Evolutionary conservation across 441 rosid genomes (phyloP).

Genomic region (Viola pubescens): DNA sequence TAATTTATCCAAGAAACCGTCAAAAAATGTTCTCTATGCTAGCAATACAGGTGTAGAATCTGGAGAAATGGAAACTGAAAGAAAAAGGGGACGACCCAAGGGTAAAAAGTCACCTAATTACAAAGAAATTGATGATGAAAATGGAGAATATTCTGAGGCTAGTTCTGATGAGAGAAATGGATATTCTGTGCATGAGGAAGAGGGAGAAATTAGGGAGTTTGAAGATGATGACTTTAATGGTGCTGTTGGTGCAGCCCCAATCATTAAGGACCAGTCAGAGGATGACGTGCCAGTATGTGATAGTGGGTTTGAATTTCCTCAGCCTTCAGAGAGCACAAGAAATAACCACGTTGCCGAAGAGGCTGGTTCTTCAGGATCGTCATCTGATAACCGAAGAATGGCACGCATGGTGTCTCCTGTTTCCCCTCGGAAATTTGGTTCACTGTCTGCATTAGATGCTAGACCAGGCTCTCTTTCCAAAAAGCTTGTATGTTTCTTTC

Average conservation of each 20-base stretch:
- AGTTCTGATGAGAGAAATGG: slow-evolving; percentile 86
- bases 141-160: slow-evolving; percentile 83
- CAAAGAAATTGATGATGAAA: slow-evolving; percentile 93
- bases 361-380: slow-evolving; percentile 89
- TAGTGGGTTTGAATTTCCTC: slow-evolving; percentile 50
- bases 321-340: slow-evolving; percentile 43
- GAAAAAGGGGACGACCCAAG: slow-evolving; percentile 93
- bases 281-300: slow-evolving; percentile 58
- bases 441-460: slow-evolving; percentile 92
- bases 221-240: slow-evolving; percentile 83
- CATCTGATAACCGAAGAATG: slow-evolving; percentile 63
- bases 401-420: slow-evolving; percentile 69
- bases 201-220: slow-evolving; percentile 72
- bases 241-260: slow-evolving; percentile 49
- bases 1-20: slow-evolving; percentile 85
- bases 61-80: slow-evolving; percentile 53
- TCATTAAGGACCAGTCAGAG: slow-evolving; percentile 68
- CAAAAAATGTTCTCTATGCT: slow-evolving; percentile 53
- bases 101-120: slow-evolving; percentile 80
- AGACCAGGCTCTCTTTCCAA: slow-evolving; percentile 79
- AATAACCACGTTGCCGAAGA: slow-evolving; percentile 47
- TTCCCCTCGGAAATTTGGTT: slow-evolving; percentile 92
- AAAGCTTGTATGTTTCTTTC: slow-evolving; percentile 54
- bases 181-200: slow-evolving; percentile 81
- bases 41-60: slow-evolving; percentile 44